Base-by-base conservation (phyloP, 257 asterid genomes). In the Lycium barbarum region DNA sequence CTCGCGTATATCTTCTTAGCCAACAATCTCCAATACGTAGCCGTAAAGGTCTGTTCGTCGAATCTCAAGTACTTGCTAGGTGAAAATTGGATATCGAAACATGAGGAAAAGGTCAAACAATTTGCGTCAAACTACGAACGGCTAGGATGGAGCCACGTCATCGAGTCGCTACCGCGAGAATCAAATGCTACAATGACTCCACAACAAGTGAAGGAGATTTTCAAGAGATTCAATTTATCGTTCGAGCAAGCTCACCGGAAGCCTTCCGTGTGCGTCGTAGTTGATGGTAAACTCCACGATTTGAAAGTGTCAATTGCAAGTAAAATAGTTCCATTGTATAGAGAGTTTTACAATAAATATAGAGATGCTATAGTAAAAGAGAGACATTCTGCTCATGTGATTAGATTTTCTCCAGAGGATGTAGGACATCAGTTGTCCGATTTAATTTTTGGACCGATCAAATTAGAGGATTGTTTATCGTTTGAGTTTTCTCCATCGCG, bases 81-180 rank as follows among this genome's bases (percentile, higher is more conserved):
- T 71, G 95, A 93, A 10, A 92, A 91, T 3, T 96, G 99, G 99
- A 2, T 96, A n/a, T 36, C 88, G 38, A 92, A 88, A 83, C 96
- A 92, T 80, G 95, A 92, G 3, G 67, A 82, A 1, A 92, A 91
- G 15, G 92, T 94, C 49, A 92, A 85, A 73, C 93, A 89, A 79
- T 91, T 89, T 68, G 89, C 95, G 35, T 11, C 91, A 0, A 93
- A 84, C 47, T 93, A 93, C 80, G 93, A 91, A 82, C 92, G 93
- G 87, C 82, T 89, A 35, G 99, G 93, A 35, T 95, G 99, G 99
- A 86, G 93, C 88, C 93, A 90, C 83, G 97, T 94, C 86, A 83
- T 91, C 78, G 89, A 88, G 5, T 83, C 93, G 5, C 84, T 94
- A 58, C 95, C 93, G 7, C 58, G 84, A 4, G 90, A 94, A 81